phyloP scores from a whole-genome alignment of 768 basidiomycete genomes.

The Lentinula lateritia region DNA sequence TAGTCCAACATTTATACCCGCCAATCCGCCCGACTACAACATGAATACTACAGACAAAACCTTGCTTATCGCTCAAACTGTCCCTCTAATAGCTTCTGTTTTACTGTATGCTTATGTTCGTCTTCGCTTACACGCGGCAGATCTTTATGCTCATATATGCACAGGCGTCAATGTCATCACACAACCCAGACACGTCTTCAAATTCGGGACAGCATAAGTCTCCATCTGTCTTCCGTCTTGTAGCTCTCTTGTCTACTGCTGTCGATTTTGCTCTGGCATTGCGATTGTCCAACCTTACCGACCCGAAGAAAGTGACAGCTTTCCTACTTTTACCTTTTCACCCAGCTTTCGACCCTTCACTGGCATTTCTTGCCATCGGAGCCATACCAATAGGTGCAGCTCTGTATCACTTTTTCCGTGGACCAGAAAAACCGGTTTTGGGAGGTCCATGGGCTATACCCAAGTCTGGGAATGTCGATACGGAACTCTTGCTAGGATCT shows the following conservation, averaged over 20 bases:
- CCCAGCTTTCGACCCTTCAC: constrained; percentile 49
- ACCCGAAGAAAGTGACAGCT: constrained; percentile 40
- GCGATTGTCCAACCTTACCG: constrained; percentile 47
- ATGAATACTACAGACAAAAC: constrained; percentile 27
- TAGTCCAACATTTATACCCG: constrained; percentile 22
- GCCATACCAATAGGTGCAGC: constrained; percentile 41
- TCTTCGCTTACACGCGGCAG: constrained; percentile 7
- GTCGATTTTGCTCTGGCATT: constrained; percentile 50
- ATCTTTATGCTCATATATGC: background rate
- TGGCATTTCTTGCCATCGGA: constrained; percentile 47
- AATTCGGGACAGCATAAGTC: constrained; percentile 8
- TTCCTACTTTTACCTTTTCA: constrained; percentile 49
- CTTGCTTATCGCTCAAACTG: constrained; percentile 34
- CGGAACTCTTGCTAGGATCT: constrained; percentile 42
- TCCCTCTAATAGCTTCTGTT: constrained; percentile 28
- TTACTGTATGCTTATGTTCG: constrained; percentile 25
- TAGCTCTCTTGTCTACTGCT: constrained; percentile 36
- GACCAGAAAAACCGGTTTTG: constrained; percentile 31
- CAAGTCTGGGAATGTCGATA: constrained; percentile 34
- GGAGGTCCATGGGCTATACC: constrained; percentile 42
- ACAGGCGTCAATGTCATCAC: background rate
- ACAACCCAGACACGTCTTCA: background rate
- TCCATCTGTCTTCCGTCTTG: constrained; percentile 23
- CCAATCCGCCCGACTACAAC: constrained; percentile 32
- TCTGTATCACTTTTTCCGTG: constrained; percentile 38